These are phyloP conservation scores for Exophiala bonariae DNA, from an alignment of 2,329 filamentous ascomycete genomes.

Conservation along the genomic window DNA sequence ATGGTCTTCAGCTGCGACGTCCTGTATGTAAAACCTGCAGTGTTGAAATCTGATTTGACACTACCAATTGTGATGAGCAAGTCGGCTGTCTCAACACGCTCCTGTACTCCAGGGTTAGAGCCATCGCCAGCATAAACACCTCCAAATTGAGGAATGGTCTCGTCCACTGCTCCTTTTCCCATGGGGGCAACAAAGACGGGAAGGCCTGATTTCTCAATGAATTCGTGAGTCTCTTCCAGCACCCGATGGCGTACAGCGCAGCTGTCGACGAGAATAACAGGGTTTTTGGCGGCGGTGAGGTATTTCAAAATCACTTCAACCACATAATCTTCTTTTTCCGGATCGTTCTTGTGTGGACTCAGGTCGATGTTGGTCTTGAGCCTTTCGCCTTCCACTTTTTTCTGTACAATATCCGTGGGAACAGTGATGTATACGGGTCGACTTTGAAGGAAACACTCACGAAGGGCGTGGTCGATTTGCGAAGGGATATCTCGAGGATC, in stretches of 20 bases:
- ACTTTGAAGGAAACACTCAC: constrained; percentile 25
- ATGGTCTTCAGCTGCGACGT: constrained; percentile 76
- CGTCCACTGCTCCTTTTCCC: constrained; percentile 53
- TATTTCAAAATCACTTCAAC: constrained; percentile 35
- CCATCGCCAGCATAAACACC: constrained; percentile 50
- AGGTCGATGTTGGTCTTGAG: constrained; percentile 63
- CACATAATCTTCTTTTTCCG: constrained; percentile 28
- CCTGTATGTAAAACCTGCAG: constrained; percentile 54
- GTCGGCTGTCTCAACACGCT: constrained; percentile 45
- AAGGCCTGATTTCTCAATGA: constrained; percentile 46
- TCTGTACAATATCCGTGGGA: constrained; percentile 27
- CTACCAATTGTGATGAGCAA: constrained; percentile 51
- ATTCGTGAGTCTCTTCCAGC: constrained; percentile 40
- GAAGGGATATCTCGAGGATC: constrained; percentile 22
- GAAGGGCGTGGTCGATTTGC: constrained; percentile 29
- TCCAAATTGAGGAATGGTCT: constrained; percentile 48
- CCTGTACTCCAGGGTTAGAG: constrained; percentile 36
- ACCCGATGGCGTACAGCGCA: constrained; percentile 45
- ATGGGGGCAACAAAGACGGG: constrained; percentile 51
- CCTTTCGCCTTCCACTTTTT: constrained; percentile 60
- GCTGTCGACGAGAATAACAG: constrained; percentile 55
- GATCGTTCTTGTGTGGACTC: constrained; percentile 22
- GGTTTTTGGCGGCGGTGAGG: constrained; percentile 47
- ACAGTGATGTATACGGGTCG: constrained; percentile 29
- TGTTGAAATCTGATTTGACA: constrained; percentile 50